phyloP scores from a whole-genome alignment of 2,329 filamentous ascomycete genomes.

The Juglanconis oblonga region DNA sequence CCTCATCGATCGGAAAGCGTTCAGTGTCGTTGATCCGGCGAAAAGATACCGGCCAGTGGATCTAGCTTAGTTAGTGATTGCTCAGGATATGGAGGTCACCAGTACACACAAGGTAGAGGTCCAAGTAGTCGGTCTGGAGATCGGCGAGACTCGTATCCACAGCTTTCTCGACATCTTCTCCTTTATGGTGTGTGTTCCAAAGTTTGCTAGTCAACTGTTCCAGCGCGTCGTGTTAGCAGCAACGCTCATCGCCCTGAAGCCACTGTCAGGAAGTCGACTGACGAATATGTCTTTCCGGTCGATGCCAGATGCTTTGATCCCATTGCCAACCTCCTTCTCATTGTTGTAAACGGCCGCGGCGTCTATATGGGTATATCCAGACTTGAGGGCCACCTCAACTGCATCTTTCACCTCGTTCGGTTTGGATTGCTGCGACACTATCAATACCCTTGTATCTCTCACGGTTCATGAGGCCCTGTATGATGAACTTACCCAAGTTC shows the following conservation, averaged over 20 bases:
- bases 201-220: constrained; percentile 59
- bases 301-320: constrained; percentile 45
- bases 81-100: too few species aligned
- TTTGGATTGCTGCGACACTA: constrained; percentile 48
- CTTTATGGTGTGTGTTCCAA: constrained; percentile 61
- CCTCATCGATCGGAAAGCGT: too few species aligned
- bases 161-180: constrained; percentile 55
- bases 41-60: constrained; percentile 60
- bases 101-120: constrained; percentile 47
- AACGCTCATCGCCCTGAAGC: too few species aligned
- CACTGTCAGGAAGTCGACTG: not conserved
- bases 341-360: constrained; percentile 60
- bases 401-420: constrained; percentile 63
- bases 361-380: constrained; percentile 63
- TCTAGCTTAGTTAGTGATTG: constrained; percentile 22
- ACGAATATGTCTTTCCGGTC: constrained; percentile 56
- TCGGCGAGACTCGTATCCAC: constrained; percentile 54
- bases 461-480: too few species aligned
- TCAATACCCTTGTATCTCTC: too few species aligned
- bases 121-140: constrained; percentile 56
- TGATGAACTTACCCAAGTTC: constrained; percentile 12
- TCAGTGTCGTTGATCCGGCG: constrained; percentile 23
- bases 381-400: constrained; percentile 61
- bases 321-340: constrained; percentile 55
- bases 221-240: too few species aligned